Conservation (phyloP, 805 yeast genomes). For the Zygosaccharomyces gambellarensis region DNA sequence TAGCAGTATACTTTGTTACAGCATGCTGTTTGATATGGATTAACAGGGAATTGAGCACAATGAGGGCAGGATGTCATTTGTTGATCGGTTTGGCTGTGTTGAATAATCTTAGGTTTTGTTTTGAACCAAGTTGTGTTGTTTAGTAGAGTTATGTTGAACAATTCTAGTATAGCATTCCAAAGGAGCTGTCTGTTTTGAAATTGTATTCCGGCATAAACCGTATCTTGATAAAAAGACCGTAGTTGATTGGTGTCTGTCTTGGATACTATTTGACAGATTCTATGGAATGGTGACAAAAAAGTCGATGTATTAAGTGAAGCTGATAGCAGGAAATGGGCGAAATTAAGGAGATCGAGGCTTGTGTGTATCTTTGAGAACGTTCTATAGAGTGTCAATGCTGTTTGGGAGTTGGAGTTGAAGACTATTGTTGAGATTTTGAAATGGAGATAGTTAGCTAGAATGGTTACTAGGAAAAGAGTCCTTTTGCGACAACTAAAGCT, state of each 20-base stretch:
- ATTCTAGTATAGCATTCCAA: conserved; percentile 30
- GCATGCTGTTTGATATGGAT: conserved; percentile 20
- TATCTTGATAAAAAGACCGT: conserved; percentile 14
- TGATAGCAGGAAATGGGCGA: conserved; percentile 6
- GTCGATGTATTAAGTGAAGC: background rate
- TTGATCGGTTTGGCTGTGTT: background rate
- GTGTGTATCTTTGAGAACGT: conserved; percentile 4
- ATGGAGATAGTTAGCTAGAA: conserved; percentile 15
- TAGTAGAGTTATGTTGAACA: conserved; percentile 21
- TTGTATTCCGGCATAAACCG: conserved; percentile 22
- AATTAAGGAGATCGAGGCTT: conserved; percentile 8
- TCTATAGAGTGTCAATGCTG: background rate
- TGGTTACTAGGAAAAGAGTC: conserved; percentile 15
- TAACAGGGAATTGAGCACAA: conserved; percentile 20
- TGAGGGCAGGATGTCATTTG: conserved; percentile 11
- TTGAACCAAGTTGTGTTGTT: conserved; percentile 15
- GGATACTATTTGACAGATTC: conserved; percentile 15
- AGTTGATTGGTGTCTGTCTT: conserved; percentile 2
- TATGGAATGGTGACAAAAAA: conserved; percentile 19
- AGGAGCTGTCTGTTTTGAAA: conserved; percentile 30
- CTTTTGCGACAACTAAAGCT: conserved; percentile 13
- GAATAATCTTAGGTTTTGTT: conserved; percentile 10
- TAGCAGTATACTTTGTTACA: conserved; percentile 22
- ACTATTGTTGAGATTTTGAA: conserved; percentile 15
- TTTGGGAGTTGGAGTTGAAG: background rate